phyloP scores from a whole-genome alignment of 2,329 filamentous ascomycete species.

The Ceratocystis diversiconidia region DNA sequence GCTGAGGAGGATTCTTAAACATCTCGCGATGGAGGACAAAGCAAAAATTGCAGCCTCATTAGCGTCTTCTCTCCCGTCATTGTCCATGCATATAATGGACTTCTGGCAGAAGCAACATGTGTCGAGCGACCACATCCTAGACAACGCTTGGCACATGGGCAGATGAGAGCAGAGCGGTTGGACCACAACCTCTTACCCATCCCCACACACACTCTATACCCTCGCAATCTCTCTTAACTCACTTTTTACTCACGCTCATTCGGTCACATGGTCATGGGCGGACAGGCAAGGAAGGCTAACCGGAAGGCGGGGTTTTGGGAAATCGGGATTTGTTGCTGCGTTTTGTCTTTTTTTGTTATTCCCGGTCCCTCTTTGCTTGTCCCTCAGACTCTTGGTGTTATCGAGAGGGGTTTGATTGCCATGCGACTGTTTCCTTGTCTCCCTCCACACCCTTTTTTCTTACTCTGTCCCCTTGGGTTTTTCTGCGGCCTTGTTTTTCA shows the following conservation, averaged over 20 bases:
- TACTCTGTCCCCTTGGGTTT: slow-evolving; percentile 1
- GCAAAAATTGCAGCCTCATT: background rate
- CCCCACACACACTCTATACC: background rate
- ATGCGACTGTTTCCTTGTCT: background rate
- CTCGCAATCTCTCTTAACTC: background rate
- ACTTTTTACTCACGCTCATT: slow-evolving; percentile 2
- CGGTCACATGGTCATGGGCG: slow-evolving; percentile 11
- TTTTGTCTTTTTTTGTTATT: slow-evolving; percentile 4
- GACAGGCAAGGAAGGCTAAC: background rate
- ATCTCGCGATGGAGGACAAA: background rate
- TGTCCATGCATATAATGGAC: background rate
- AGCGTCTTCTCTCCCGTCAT: background rate
- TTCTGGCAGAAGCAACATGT: background rate
- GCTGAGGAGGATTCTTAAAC: slow-evolving; percentile 22
- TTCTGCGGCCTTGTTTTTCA: slow-evolving; percentile 9
- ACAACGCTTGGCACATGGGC: slow-evolving; percentile 8
- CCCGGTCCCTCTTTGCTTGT: background rate
- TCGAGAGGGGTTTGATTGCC: background rate
- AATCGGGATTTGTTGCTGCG: slow-evolving; percentile 7
- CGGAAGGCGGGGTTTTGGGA: slow-evolving; percentile 8
- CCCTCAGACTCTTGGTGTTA: background rate
- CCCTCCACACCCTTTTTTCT: background rate
- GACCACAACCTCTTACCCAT: too few relatives aligned
- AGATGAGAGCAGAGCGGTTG: background rate
- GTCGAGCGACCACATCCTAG: slow-evolving; percentile 5